These are phyloP conservation scores for Magnolia kwangsiensis DNA, from an alignment of 164 flowering plant species.

Conservation along the genomic window DNA sequence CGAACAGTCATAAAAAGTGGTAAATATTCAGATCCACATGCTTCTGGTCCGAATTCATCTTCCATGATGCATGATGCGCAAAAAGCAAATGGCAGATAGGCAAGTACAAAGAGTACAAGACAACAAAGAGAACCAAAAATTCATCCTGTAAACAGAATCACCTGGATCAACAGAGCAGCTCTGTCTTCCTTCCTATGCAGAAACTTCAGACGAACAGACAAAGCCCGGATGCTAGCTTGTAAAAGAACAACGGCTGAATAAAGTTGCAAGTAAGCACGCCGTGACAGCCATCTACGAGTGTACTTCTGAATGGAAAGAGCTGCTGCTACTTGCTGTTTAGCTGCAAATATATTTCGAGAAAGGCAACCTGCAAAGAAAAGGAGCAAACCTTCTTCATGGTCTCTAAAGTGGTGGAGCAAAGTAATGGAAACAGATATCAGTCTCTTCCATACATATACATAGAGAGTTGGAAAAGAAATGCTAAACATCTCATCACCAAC, in stretches of 20 bases:
- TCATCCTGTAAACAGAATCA: conserved; percentile 15
- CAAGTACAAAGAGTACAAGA: not conserved
- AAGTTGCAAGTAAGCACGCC: conserved; percentile 49
- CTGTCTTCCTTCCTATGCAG: conserved; percentile 47
- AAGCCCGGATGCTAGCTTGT: conserved; percentile 72
- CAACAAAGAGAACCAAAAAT: not conserved
- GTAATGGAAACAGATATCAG: not conserved
- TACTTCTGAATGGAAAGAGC: conserved; percentile 64
- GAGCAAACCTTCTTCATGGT: not conserved
- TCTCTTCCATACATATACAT: too few species aligned
- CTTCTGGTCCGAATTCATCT: too few species aligned
- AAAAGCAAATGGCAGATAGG: not conserved
- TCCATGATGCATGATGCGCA: not conserved
- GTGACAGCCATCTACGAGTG: conserved; percentile 53
- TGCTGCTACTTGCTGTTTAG: conserved; percentile 55
- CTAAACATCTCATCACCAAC: too few species aligned
- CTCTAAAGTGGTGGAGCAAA: not conserved
- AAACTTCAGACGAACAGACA: conserved; percentile 49
- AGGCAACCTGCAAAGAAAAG: conserved; percentile 54
- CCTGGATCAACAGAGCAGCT: conserved; percentile 91
- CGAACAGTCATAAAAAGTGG: too few species aligned
- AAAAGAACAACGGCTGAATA: conserved; percentile 46
- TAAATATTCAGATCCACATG: too few species aligned
- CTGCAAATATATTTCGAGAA: conserved; percentile 47
- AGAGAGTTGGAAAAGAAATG: too few species aligned